These are phyloP conservation scores for Leccinum disarticulatum DNA, from an alignment of 768 basidiomycete species.

Conservation along the genomic window DNA sequence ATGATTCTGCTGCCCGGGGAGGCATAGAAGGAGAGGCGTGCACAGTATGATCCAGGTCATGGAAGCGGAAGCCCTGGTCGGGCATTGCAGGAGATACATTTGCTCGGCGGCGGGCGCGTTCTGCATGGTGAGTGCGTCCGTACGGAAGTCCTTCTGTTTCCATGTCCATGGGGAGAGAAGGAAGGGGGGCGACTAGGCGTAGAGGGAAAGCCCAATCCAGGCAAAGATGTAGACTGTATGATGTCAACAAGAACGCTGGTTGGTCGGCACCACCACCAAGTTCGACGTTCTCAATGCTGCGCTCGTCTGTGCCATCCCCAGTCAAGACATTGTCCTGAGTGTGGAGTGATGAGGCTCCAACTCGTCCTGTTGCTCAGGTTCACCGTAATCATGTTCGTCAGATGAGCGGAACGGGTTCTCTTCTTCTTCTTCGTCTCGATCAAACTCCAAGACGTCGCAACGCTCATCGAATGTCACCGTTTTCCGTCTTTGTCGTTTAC, in stretches of 20 bases:
- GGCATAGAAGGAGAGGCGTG: slow-evolving; percentile 24
- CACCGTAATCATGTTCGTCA: slow-evolving; percentile 33
- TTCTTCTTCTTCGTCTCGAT: slow-evolving; percentile 60
- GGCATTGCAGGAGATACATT: slow-evolving; percentile 32
- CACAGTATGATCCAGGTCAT: slow-evolving; percentile 16
- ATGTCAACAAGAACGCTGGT: slow-evolving; percentile 70
- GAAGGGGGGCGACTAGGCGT: slow-evolving; percentile 38
- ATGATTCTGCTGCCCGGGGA: slow-evolving; percentile 23
- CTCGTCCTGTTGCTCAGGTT: slow-evolving; percentile 15
- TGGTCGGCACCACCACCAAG: slow-evolving; percentile 44
- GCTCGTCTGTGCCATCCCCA: slow-evolving; percentile 11
- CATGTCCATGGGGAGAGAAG: slow-evolving; percentile 46
- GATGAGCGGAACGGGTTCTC: slow-evolving; percentile 47
- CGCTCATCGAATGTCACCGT: slow-evolving; percentile 79
- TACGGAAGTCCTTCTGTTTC: slow-evolving; percentile 64
- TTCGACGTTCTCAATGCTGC: slow-evolving; percentile 43
- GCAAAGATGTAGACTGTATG: slow-evolving; percentile 40
- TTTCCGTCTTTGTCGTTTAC: slow-evolving; percentile 59
- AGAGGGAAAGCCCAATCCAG: slow-evolving; percentile 29
- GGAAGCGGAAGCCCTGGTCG: slow-evolving; percentile 39
- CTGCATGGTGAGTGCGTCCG: slow-evolving; percentile 61
- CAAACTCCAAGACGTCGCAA: slow-evolving; percentile 82
- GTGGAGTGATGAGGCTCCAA: slow-evolving; percentile 14
- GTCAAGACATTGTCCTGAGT: slow-evolving; percentile 2
- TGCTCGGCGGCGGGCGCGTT: slow-evolving; percentile 42